Evolutionary conservation across 1,284 basidiomycete species (phyloP), one percentile per base, ranked within the genome.

Genomic region (Leccinum pachyderme): DNA sequence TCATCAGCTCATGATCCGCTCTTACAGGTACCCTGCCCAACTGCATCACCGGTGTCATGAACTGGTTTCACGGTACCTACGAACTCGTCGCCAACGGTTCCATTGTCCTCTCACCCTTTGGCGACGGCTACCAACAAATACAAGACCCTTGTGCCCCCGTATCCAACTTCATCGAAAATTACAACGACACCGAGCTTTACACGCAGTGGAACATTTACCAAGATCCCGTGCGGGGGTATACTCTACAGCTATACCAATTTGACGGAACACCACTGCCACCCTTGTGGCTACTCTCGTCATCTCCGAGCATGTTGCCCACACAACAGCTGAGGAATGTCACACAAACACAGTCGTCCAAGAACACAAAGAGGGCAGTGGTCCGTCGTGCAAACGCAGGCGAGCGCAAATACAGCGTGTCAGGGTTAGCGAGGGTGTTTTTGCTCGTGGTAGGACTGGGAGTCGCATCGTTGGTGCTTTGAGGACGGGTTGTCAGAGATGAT

Each of bases 41-140:
- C 44, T 94, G 92, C 72, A 93, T 95, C 64, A 86, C 84, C 25
- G 93, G 89, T 27, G 82, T 89, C 65, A 81, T 96, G 67, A 82
- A 84, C 67, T 97, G 91, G 90, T 84, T 84, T 61, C 95, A 97
- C 71, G 95, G 95, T 22, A 84, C 72, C 29, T 94, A 89, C 72
- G 57, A 66, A 1, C 72, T 91, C 44, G 73, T 83, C 57, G 31
- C 75, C 53, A 94, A 96, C 69, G 91, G 91, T 11, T 92, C 91
- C 11, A 84, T 97, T 57, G 68, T 80, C 39, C 73, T 91, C 65
- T 75, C 67, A 2, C 89, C 93, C 2, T 81, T 90, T 60, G 80
- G 77, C 13, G 94, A 97, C 69, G 94, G 94, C 13, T 91, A 83
- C 73, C 91, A 95, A 69, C 93, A 95, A 75, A 82, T 96, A 47